These are phyloP conservation scores for Entomophthora muscae DNA, from an alignment of 371 early-diverging fungal species.

Conservation along the genomic window DNA sequence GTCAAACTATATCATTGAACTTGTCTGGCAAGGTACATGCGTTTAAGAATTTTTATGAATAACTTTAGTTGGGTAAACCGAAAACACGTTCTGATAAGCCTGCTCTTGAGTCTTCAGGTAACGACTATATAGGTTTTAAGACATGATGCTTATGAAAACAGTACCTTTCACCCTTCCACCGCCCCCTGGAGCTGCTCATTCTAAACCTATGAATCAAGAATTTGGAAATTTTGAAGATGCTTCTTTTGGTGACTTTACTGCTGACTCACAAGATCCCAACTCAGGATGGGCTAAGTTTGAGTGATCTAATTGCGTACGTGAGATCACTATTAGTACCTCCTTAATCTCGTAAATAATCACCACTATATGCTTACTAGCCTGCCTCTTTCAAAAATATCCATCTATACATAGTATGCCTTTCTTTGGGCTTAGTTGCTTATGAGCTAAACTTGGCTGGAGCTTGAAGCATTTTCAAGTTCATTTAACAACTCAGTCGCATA, in stretches of 20 bases:
- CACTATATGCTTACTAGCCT: too few species aligned
- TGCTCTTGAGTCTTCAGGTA: not conserved
- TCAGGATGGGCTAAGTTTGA: slow-evolving; percentile 5
- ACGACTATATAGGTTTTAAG: not conserved
- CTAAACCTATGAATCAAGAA: not conserved
- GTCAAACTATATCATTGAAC: slow-evolving; percentile 63
- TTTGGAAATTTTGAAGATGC: slow-evolving; percentile 2
- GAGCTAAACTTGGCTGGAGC: too few species aligned
- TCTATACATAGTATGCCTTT: too few species aligned
- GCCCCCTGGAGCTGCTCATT: not conserved
- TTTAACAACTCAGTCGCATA: too few species aligned
- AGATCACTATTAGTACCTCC: too few species aligned
- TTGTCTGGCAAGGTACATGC: slow-evolving; percentile 24
- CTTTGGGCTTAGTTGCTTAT: too few species aligned
- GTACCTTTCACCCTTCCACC: not conserved
- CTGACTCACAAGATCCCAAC: not conserved
- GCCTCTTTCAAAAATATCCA: too few species aligned
- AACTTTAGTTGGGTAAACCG: not conserved
- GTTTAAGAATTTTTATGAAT: not conserved
- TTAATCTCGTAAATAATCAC: too few species aligned
- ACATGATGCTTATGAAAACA: not conserved
- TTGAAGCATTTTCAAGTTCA: too few species aligned
- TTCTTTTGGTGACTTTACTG: not conserved
- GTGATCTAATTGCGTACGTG: not conserved
- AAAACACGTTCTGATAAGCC: not conserved